Base-by-base conservation (phyloP, 2,329 filamentous ascomycete genomes). In the Aspergillus neoniger region DNA sequence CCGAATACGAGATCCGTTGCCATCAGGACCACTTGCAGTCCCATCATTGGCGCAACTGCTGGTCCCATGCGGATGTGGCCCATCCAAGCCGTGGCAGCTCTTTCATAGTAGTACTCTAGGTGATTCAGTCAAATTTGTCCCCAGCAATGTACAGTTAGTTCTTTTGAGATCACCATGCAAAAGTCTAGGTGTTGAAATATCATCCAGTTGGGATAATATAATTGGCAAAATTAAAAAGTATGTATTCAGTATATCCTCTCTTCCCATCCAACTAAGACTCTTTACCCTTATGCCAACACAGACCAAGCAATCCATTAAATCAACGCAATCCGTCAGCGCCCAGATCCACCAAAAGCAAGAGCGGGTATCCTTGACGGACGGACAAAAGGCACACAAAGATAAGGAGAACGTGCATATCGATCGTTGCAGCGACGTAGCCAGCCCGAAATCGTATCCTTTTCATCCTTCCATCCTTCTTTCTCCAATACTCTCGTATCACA, bases 321-420 rank as follows among this genome's bases (percentile, higher is more conserved):
- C 39, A 55, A 25, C 52, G 17, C 30, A 10, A n/a, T 19, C 23
- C 38, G 39, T 14, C 38, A 23, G 9, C 38, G 39, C 12, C 39
- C 25, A 39, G 38, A 44, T 43, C 38, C 41, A 39, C 53, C 53
- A 32, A 28, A 14, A 47, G 39, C 53, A 32, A 5, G 15, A 53
- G 15, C 39, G 53, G 53, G 53, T 55, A 55, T 55, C 53, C 53
- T 30, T 36, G 39, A 28, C 43, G 53, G 53, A 44, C 25, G 7
- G 30, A 30, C 17, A 25, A 55, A 47, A 8, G 17, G 19, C 39
- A 55, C n/a, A 47, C 15, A 15, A 36, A 47, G 23, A 32, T 47
- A 14, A 30, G 28, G 19, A 50, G 15, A 12, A 50, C 32, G 8
- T 15, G 9, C 3, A 9, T 17, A 5, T 28, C 23, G 9, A 32